phyloP scores from a whole-genome alignment of 2,329 filamentous ascomycete species.

The Xylaria sp. region DNA sequence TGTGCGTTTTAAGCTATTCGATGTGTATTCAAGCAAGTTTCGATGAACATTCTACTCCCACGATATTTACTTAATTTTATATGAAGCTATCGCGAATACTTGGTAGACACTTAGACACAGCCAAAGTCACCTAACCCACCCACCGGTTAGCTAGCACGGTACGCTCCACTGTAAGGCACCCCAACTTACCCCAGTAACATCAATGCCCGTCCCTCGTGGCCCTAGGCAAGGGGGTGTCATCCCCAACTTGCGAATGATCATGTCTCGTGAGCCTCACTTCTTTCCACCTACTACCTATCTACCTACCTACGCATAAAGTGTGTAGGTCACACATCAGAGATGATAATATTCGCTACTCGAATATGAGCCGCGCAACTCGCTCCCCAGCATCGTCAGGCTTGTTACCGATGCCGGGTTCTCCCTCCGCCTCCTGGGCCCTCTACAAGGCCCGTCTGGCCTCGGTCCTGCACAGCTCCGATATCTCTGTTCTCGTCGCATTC shows the following conservation, averaged over 20 bases:
- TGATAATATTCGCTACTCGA: not conserved
- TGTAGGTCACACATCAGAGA: not conserved
- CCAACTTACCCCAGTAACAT: not conserved
- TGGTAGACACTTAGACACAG: too few species aligned
- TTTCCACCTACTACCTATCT: not conserved
- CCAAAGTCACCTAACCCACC: too few species aligned
- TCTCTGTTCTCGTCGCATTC: slow-evolving; percentile 78
- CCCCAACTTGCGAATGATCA: not conserved
- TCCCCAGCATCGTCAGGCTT: slow-evolving; percentile 41
- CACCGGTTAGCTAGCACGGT: too few species aligned
- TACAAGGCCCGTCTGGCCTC: slow-evolving; percentile 70
- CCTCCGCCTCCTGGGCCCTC: slow-evolving; percentile 72
- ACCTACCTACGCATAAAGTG: not conserved
- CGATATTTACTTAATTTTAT: too few species aligned
- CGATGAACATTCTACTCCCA: too few species aligned
- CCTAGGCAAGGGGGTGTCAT: not conserved
- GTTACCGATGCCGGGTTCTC: slow-evolving; percentile 63
- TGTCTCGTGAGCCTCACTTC: not conserved
- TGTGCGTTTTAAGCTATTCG: too few species aligned
- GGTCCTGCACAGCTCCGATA: slow-evolving; percentile 70
- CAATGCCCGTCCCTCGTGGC: not conserved
- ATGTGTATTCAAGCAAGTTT: too few species aligned
- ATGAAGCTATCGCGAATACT: too few species aligned
- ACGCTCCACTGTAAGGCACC: too few species aligned
- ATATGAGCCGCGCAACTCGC: slow-evolving; percentile 23